A percentile compares a stretch with the other conserved stretches of the same genome.
phyloP scores from a whole-genome alignment of 495 filamentous ascomycete species.

The Cercophora sp. region DNA sequence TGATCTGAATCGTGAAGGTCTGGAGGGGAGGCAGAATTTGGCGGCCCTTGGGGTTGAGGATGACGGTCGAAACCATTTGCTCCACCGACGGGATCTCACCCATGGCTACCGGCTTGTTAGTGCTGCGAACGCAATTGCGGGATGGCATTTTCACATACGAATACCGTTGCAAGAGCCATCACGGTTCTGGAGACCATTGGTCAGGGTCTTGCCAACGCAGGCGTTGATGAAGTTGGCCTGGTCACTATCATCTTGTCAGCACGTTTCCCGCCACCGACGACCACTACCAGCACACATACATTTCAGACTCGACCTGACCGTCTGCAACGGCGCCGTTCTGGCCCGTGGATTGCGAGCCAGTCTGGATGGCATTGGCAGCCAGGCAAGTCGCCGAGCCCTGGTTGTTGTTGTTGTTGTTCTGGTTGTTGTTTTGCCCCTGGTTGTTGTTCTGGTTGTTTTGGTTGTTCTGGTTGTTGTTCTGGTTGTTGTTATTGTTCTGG shows the following conservation, averaged over 20 bases:
- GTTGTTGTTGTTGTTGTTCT: slow-evolving; percentile 20
- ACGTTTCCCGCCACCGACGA: too few species aligned
- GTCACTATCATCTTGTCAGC: slow-evolving; percentile 43
- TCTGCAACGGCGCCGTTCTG: slow-evolving; percentile 28
- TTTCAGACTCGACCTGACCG: slow-evolving; percentile 53
- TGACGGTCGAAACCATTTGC: slow-evolving; percentile 65
- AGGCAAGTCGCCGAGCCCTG: slow-evolving; percentile 31
- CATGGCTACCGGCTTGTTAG: slow-evolving; percentile 52
- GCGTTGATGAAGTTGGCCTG: slow-evolving; percentile 66
- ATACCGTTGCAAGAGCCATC: slow-evolving; percentile 70
- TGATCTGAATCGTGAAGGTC: slow-evolving; percentile 57
- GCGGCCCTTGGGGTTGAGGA: slow-evolving; percentile 50
- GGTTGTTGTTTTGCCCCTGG: slow-evolving; percentile 13
- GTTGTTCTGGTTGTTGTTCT: slow-evolving; percentile 19
- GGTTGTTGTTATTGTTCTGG: slow-evolving; percentile 18
- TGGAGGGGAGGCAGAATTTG: slow-evolving; percentile 44
- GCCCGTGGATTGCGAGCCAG: slow-evolving; percentile 39
- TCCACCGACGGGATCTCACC: slow-evolving; percentile 61
- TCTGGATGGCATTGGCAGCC: slow-evolving; percentile 46
- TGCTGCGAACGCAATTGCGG: slow-evolving; percentile 7
- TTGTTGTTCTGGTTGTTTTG: slow-evolving; percentile 15
- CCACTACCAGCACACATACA: too few species aligned
- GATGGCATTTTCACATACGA: slow-evolving; percentile 42
- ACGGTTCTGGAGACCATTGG: slow-evolving; percentile 62
- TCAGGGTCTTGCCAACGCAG: slow-evolving; percentile 62